Conservation (phyloP, 2,329 filamentous ascomycete species). For the Lachnum nothofagi region DNA sequence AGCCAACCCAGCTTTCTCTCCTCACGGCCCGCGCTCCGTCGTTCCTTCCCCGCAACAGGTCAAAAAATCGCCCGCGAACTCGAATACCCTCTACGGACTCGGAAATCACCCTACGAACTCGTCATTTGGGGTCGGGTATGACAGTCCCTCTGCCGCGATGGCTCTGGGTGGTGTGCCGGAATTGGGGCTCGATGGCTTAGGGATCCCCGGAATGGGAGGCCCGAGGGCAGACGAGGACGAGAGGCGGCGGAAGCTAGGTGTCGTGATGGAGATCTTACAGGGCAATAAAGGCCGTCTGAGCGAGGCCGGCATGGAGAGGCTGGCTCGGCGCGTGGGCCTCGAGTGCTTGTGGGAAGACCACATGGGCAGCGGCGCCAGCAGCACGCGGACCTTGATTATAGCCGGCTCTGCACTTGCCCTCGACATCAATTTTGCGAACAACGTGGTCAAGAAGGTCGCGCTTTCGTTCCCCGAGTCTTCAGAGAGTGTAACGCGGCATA, state of each 20-base stretch:
- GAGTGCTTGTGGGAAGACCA: slow-evolving; percentile 57
- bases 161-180: slow-evolving; percentile 50
- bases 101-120: slow-evolving; percentile 39
- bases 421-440: slow-evolving; percentile 57
- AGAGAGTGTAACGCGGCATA: slow-evolving; percentile 54
- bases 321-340: slow-evolving; percentile 63
- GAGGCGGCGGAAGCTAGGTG: slow-evolving; percentile 39
- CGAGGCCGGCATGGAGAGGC: slow-evolving; percentile 67
- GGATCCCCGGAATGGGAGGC: slow-evolving; percentile 37
- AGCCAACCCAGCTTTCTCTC: slow-evolving; percentile 52
- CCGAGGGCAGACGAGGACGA: slow-evolving; percentile 45
- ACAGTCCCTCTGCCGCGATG: slow-evolving; percentile 59
- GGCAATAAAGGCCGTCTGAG: slow-evolving; percentile 59
- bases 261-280: slow-evolving; percentile 31
- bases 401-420: slow-evolving; percentile 57
- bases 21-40: slow-evolving; percentile 42
- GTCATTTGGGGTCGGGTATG: slow-evolving; percentile 43
- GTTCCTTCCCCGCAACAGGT: slow-evolving; percentile 58
- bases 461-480: slow-evolving; percentile 58
- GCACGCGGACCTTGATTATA: slow-evolving; percentile 53
- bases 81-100: slow-evolving; percentile 40
- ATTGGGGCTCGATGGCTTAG: slow-evolving; percentile 47
- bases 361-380: slow-evolving; percentile 42
- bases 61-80: slow-evolving; percentile 51
- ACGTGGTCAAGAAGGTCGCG: slow-evolving; percentile 57